Conservation (phyloP, 2,329 filamentous ascomycete genomes). For the Lecanosticta acicola region DNA sequence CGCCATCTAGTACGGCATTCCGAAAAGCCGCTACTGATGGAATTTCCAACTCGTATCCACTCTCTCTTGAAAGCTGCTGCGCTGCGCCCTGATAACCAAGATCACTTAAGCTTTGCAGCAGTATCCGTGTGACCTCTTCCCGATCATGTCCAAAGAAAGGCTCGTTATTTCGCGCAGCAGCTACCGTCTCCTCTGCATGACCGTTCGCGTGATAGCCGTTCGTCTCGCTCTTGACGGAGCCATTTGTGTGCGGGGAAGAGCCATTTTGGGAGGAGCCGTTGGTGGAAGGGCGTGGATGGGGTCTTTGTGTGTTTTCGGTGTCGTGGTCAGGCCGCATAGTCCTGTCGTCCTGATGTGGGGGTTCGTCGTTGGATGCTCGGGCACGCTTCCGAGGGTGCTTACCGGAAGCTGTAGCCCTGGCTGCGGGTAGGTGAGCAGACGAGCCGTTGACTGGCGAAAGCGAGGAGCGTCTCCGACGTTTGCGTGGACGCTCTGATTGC, state of each 20-base stretch:
- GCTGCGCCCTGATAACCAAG: conserved; percentile 80
- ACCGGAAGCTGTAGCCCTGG: conserved; percentile 17
- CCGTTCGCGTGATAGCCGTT: conserved; percentile 43
- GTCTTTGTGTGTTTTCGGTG: conserved; percentile 38
- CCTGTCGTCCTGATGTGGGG: conserved; percentile 35
- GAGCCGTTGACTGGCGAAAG: conserved; percentile 19
- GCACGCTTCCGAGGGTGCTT: conserved; percentile 39
- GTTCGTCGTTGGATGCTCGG: conserved; percentile 33
- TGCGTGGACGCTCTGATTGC: conserved; percentile 24
- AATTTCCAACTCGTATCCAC: conserved; percentile 81
- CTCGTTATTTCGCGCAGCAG: conserved; percentile 27
- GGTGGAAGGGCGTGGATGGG: conserved; percentile 31
- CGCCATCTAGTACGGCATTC: conserved; percentile 69
- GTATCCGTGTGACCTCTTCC: conserved; percentile 85
- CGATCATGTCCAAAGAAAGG: conserved; percentile 79
- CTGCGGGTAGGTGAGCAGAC: conserved; percentile 12
- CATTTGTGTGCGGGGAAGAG: conserved; percentile 37
- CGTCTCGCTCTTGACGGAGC: conserved; percentile 36
- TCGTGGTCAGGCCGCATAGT: conserved; percentile 37
- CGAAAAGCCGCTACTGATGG: conserved; percentile 81
- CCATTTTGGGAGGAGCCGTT: conserved; percentile 33
- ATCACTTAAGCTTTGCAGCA: conserved; percentile 86
- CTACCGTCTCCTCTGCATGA: conserved; percentile 15
- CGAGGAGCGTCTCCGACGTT: conserved; percentile 28
- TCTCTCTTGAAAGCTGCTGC: conserved; percentile 67